These are phyloP conservation scores for Peniophora sp. DNA, from an alignment of 1,284 basidiomycete genomes.

Conservation along the genomic window DNA sequence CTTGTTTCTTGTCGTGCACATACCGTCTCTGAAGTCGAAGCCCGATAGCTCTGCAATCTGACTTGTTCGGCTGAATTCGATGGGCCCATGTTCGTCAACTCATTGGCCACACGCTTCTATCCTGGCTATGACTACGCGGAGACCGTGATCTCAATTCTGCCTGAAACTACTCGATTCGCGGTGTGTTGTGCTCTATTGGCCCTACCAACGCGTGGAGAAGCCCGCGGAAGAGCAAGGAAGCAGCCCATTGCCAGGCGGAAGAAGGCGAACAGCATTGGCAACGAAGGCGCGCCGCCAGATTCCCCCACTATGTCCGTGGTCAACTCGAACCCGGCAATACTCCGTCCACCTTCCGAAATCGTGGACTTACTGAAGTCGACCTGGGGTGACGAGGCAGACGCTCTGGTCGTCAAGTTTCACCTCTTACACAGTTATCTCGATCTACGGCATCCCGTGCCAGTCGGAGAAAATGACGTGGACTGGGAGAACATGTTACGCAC, in stretches of 20 bases:
- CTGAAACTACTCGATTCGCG: conserved; percentile 5
- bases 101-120: conserved; percentile 36
- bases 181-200: not conserved
- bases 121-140: conserved; percentile 22
- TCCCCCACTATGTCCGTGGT: not conserved
- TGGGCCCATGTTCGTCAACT: conserved; percentile 37
- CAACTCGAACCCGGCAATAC: not conserved
- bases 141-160: conserved; percentile 33
- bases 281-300: conserved; percentile 18
- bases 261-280: conserved; percentile 28
- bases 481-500: conserved; percentile 34
- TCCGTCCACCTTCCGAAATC: conserved; percentile 26
- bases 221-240: not conserved
- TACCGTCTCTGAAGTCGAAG: conserved; percentile 4
- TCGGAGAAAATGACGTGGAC: conserved; percentile 5
- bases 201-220: not conserved
- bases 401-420: conserved; percentile 10
- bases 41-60: conserved; percentile 46
- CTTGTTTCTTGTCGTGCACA: conserved; percentile 24
- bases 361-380: conserved; percentile 21
- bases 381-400: conserved; percentile 9
- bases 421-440: conserved; percentile 8
- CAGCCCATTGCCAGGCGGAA: not conserved
- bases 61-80: conserved; percentile 41
- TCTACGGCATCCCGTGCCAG: conserved; percentile 6